phyloP scores from a whole-genome alignment of 345 rosid genomes.

The Brassica juncea region DNA sequence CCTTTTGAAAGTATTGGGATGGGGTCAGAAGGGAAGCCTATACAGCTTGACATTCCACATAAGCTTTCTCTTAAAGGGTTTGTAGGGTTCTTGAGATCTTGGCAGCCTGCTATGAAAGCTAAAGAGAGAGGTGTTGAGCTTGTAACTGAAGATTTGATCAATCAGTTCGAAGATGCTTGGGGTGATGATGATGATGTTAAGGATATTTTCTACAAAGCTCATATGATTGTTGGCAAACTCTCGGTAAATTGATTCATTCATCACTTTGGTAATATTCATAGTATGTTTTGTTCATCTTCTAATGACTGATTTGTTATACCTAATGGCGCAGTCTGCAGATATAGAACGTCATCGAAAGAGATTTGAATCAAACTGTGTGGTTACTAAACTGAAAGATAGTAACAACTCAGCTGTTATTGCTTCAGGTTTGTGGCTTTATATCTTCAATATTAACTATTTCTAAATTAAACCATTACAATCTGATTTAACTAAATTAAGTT shows the following conservation, averaged over 20 bases:
- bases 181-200: conserved; percentile 44
- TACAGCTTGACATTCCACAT: conserved; percentile 34
- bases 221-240: conserved; percentile 41
- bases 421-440: conserved; percentile 35
- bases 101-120: conserved; percentile 43
- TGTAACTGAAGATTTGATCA: conserved; percentile 32
- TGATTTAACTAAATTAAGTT: background rate
- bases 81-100: conserved; percentile 38
- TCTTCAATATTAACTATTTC: background rate
- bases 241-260: conserved; percentile 20
- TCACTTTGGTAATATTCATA: background rate
- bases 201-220: conserved; percentile 35
- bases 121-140: conserved; percentile 41
- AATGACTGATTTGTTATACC: background rate
- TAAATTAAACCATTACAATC: background rate
- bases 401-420: conserved; percentile 36
- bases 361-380: conserved; percentile 32
- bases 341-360: conserved; percentile 31
- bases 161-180: conserved; percentile 40
- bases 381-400: conserved; percentile 29
- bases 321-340: conserved; percentile 31
- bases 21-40: conserved; percentile 40
- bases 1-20: conserved; percentile 39
- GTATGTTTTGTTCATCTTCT: background rate
- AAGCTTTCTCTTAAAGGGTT: conserved; percentile 44